Conservation (phyloP, 139 green algal genomes). For the Auxenochlorella pyrenoidosa region DNA sequence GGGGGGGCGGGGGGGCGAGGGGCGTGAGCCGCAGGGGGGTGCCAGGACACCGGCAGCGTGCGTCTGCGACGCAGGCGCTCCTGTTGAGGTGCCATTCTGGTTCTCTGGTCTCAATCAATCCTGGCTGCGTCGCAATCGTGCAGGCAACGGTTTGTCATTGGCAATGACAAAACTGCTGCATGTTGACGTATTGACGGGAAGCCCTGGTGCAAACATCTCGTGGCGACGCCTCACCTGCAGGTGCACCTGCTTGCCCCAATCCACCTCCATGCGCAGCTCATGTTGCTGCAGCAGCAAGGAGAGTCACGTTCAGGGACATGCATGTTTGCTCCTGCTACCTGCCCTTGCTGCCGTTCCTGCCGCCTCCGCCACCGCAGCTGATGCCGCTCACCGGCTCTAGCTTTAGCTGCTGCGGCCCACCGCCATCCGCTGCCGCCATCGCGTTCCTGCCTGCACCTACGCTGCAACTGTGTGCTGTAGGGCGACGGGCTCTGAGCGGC, state of each 20-base stretch:
- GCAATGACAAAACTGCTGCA: too few species aligned
- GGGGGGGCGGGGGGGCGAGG: background rate
- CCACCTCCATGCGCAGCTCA: slow-evolving; percentile 69
- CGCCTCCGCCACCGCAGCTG: background rate
- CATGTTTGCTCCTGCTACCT: background rate
- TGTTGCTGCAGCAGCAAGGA: slow-evolving; percentile 38
- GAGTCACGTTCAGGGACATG: too few species aligned
- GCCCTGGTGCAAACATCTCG: too few species aligned
- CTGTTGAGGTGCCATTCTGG: too few species aligned
- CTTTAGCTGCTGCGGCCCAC: background rate
- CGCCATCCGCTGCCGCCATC: background rate
- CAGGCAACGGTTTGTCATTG: too few species aligned
- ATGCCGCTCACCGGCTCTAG: background rate
- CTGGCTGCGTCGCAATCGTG: too few species aligned
- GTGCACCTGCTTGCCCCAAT: slow-evolving; percentile 45
- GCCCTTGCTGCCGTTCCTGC: background rate
- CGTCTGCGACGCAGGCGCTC: too few species aligned
- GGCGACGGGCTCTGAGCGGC: too few species aligned
- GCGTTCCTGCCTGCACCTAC: background rate
- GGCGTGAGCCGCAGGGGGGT: background rate
- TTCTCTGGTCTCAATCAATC: too few species aligned
- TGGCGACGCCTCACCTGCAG: slow-evolving; percentile 45
- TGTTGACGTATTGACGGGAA: too few species aligned
- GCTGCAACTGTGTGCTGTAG: background rate
- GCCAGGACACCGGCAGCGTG: too few species aligned